A percentile compares a stretch with the other conserved stretches of the same genome.
Conservation (phyloP, 2,329 filamentous ascomycete genomes). For the Aspergillus arachidicola region DNA sequence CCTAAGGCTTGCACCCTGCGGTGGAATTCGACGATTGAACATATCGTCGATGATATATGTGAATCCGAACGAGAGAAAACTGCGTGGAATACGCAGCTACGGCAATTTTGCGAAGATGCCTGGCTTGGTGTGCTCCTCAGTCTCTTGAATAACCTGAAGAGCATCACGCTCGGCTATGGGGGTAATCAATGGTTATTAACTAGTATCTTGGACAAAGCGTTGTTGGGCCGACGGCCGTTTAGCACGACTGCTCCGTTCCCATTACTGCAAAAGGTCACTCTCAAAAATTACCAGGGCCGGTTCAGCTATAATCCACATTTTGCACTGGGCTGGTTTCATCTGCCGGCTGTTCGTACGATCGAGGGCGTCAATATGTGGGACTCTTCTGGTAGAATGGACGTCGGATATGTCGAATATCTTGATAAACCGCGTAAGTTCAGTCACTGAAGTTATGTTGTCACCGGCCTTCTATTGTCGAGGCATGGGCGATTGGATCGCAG, state of each 20-base stretch:
- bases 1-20: no score
- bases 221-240: background rate
- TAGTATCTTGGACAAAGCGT: background rate
- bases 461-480: background rate
- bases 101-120: background rate
- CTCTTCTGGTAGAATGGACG: background rate
- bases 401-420: background rate
- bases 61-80: background rate
- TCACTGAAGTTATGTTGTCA: background rate
- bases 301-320: no score
- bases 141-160: background rate
- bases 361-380: background rate
- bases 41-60: background rate
- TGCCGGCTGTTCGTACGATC: background rate
- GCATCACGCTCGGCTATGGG: background rate
- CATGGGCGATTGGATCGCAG: background rate
- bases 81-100: background rate
- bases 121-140: background rate
- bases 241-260: background rate
- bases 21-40: background rate
- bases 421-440: background rate
- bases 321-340: background rate
- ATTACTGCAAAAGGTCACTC: background rate
- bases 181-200: background rate
- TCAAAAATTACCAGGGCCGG: no score